Evolutionary conservation across 176 grass and related monocot genomes (phyloP).

Genomic region (Hsuehochloa calcarea): DNA sequence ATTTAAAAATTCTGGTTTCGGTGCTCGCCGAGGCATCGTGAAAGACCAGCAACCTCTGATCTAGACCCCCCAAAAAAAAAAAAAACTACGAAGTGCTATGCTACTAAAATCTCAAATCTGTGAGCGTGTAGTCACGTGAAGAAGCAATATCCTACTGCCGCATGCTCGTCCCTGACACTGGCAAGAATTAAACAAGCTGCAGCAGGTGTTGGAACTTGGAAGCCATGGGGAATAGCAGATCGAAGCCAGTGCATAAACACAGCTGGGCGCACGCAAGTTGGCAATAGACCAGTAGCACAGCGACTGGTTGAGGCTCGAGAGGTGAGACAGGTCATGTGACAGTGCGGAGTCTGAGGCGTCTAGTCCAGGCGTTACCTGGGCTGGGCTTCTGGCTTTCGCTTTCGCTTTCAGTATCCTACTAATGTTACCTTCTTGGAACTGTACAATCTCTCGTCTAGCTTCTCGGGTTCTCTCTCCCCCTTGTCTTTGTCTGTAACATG

Average conservation of each 20-base stretch:
- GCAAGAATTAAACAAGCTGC: neutral
- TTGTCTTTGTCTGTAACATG: neutral
- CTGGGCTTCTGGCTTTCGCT: neutral
- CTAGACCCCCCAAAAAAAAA: too few species aligned
- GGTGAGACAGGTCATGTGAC: slow-evolving; percentile 30
- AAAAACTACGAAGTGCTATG: neutral
- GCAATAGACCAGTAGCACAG: neutral
- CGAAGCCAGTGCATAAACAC: neutral
- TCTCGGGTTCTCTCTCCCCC: neutral
- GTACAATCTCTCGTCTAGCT: neutral
- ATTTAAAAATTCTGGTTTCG: neutral
- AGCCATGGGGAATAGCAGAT: slow-evolving; percentile 3
- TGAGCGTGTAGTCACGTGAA: slow-evolving; percentile 1
- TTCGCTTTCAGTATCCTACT: neutral
- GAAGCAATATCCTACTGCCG: neutral
- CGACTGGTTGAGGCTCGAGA: neutral
- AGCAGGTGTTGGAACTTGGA: neutral
- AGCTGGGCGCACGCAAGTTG: neutral
- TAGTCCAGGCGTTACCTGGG: neutral
- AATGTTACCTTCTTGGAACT: neutral
- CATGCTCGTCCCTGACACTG: neutral
- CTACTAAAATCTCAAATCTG: neutral
- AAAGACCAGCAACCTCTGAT: neutral
- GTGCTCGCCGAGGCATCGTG: neutral
- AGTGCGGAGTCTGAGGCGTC: neutral